These are phyloP conservation scores for Suaeda aralocaspica DNA, from an alignment of 148 eudicot genomes.

Conservation along the genomic window DNA sequence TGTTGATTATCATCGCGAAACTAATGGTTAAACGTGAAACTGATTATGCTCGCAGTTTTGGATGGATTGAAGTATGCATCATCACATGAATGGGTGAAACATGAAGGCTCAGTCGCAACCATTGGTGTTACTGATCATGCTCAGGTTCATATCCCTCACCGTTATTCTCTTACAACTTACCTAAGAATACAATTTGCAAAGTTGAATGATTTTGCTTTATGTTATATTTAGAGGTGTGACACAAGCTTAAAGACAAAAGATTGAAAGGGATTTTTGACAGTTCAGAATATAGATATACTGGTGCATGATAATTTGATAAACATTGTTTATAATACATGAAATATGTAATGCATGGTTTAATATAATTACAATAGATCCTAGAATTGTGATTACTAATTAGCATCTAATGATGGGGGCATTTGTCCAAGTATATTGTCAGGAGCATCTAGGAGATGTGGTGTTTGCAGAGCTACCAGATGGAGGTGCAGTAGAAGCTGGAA, in stretches of 20 bases:
- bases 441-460: constrained; percentile 91
- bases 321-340: no score
- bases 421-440: constrained; percentile 29
- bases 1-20: no score
- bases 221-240: no score
- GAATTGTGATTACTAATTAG: background rate
- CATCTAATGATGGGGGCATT: background rate
- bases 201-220: no score
- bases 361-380: no score
- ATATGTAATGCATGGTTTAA: background rate
- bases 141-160: constrained; percentile 53
- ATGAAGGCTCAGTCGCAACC: constrained; percentile 87
- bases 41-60: constrained; percentile 54
- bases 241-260: no score
- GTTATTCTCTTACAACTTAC: no score
- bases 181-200: no score
- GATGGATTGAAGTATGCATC: constrained; percentile 78
- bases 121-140: constrained; percentile 97
- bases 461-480: constrained; percentile 85
- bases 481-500: constrained; percentile 49
- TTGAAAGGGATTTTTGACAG: no score
- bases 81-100: constrained; percentile 95
- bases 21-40: background rate
- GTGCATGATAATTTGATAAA: no score
- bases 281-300: no score